Conservation (phyloP, 345 rosid species). For the Bretschneidera sinensis region DNA sequence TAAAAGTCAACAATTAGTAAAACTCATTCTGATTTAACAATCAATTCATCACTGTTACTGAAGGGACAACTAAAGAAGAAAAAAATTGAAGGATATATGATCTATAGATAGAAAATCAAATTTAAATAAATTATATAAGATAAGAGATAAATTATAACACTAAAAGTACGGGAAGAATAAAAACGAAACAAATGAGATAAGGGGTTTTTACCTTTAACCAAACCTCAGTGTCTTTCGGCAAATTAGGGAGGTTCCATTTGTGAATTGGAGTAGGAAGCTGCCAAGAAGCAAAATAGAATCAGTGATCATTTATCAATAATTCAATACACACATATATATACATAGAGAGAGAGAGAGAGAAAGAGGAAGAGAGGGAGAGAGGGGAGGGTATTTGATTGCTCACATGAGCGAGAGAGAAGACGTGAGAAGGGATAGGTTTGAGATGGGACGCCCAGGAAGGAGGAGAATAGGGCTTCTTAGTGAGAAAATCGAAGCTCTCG, state of each 20-base stretch:
- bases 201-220: conserved; percentile 61
- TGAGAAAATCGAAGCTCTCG: conserved; percentile 34
- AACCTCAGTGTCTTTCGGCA: conserved; percentile 68
- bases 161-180: not conserved
- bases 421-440: conserved; percentile 48
- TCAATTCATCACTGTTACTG: too few species aligned
- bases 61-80: not conserved
- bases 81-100: not conserved
- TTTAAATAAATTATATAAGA: not conserved
- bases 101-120: not conserved
- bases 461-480: conserved; percentile 47
- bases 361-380: not conserved
- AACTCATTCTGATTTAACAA: too few species aligned
- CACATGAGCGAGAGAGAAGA: conserved; percentile 70
- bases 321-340: not conserved
- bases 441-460: conserved; percentile 80
- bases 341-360: not conserved
- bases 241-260: conserved; percentile 75
- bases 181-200: not conserved
- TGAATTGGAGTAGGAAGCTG: conserved; percentile 89
- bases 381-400: not conserved
- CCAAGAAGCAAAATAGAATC: conserved; percentile 11
- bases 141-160: not conserved
- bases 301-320: not conserved
- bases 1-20: too few species aligned